Base-by-base conservation (phyloP, 345 rosid genomes). In the Eucalyptus coolabah region DNA sequence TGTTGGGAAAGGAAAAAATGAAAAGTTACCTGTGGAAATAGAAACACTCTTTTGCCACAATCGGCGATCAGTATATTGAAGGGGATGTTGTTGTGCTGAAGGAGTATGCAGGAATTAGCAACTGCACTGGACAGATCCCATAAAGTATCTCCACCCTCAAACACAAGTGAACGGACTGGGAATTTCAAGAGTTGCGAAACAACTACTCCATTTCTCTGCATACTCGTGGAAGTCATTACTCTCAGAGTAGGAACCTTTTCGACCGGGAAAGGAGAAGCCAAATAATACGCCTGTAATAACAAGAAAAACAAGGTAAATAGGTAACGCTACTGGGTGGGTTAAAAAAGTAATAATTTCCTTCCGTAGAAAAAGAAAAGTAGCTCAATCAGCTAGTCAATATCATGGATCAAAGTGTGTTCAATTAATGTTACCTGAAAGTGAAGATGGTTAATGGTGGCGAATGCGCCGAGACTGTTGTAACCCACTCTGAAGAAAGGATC, bases 381-480 rank as follows among this genome's bases (percentile, higher is more conserved):
- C 37, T 4, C 86, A 30, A 87, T 40, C 32, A 85, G 34, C 23
- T 42, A 9, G 82, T 26, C 67, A 50, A 87, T 40, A 10, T 40
- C 49, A 65, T 49, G 42, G 23, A 56, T 45, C 19, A 10, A 60
- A 86, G 17, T n/a, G 13, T 13, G n/a, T 37, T 47, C 85, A 95
- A 95, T 91, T 92, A 94, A 72, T 6, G 44, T 34, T 21, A 72
- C 82, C 82, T 72, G 82, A 87, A 95, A 94, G 90, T 95, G 96
- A 67, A 95, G 95, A 88, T 95, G 96, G 87, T 94, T 95, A 50
- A 94, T 93, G 60, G 95, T 93, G 34, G 96, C 94, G 53, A 93
- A 94, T 88, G 96, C 96, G 87, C 82, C 45, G 11, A 94, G 88
- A 92, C 96, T 95, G 91, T 94, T 95, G 93, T 95, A 95, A 87